phyloP scores from a whole-genome alignment of 176 grass and related monocot species.

The Leersia perrieri region DNA sequence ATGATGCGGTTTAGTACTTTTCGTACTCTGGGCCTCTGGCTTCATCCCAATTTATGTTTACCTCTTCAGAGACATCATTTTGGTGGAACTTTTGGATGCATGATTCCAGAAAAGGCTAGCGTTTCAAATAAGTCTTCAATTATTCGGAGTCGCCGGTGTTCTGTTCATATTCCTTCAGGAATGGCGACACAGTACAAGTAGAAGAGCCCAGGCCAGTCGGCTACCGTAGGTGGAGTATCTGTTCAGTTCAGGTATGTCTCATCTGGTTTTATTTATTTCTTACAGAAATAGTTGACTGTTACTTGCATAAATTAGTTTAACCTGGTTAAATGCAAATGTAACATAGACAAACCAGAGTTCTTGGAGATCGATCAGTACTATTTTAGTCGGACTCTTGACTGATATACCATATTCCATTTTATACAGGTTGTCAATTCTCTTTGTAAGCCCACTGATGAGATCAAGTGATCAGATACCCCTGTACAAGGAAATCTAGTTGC shows the following conservation, averaged over 20 bases:
- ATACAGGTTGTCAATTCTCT: too few species aligned
- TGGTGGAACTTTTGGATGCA: background rate
- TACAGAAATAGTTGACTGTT: background rate
- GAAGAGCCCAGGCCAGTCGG: background rate
- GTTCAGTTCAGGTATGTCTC: background rate
- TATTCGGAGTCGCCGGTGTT: background rate
- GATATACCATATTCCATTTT: too few species aligned
- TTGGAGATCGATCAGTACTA: too few species aligned
- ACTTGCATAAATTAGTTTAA: background rate
- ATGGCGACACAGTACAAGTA: background rate
- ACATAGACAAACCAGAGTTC: background rate
- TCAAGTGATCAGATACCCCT: too few species aligned
- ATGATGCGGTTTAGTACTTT: background rate
- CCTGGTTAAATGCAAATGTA: background rate
- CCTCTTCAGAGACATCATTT: background rate
- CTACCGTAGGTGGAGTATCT: too few species aligned
- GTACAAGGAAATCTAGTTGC: too few species aligned
- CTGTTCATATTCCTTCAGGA: conserved; percentile 24
- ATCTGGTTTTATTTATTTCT: background rate
- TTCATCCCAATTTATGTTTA: background rate
- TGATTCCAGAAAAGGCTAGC: background rate
- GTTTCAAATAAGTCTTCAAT: conserved; percentile 23
- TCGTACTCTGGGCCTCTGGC: background rate
- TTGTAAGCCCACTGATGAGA: too few species aligned
- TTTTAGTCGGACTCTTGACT: too few species aligned